These are phyloP conservation scores for Monascus purpureus DNA, from an alignment of 495 filamentous ascomycete species.

Conservation along the genomic window DNA sequence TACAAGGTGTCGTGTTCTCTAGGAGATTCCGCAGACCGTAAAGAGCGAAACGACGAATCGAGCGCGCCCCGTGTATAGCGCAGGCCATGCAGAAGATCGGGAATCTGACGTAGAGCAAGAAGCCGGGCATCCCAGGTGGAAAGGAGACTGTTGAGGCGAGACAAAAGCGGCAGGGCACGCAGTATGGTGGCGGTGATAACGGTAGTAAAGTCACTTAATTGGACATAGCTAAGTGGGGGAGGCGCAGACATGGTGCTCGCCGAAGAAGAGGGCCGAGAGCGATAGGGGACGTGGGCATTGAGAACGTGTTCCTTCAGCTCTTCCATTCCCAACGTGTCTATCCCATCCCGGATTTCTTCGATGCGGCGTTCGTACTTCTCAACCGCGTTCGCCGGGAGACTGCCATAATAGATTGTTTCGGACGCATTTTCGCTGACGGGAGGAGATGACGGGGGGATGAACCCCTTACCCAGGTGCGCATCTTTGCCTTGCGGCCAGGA, in stretches of 20 bases:
- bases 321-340: conserved; percentile 73
- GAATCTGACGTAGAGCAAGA: conserved; percentile 54
- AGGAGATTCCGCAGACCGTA: conserved; percentile 23
- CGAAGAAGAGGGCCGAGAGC: conserved; percentile 40
- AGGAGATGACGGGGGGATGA: conserved; percentile 33
- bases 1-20: conserved; percentile 8
- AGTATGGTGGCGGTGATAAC: conserved; percentile 79
- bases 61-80: conserved; percentile 46
- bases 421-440: not conserved
- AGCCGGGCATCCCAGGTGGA: conserved; percentile 66
- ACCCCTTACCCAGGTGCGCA: conserved; percentile 33
- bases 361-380: conserved; percentile 56
- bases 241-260: conserved; percentile 39
- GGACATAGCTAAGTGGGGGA: conserved; percentile 38
- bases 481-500: conserved; percentile 44
- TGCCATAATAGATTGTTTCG: conserved; percentile 48
- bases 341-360: conserved; percentile 59
- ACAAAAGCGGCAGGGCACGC: conserved; percentile 72
- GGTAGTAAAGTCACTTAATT: conserved; percentile 75
- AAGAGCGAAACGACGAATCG: conserved; percentile 44
- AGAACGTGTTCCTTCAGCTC: conserved; percentile 84
- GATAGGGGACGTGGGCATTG: conserved; percentile 52
- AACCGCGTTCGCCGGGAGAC: conserved; percentile 46
- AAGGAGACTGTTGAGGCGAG: conserved; percentile 52
- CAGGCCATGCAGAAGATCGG: conserved; percentile 54